Conservation (phyloP, 176 grass and related monocot genomes). For the Oryza glumipatula region DNA sequence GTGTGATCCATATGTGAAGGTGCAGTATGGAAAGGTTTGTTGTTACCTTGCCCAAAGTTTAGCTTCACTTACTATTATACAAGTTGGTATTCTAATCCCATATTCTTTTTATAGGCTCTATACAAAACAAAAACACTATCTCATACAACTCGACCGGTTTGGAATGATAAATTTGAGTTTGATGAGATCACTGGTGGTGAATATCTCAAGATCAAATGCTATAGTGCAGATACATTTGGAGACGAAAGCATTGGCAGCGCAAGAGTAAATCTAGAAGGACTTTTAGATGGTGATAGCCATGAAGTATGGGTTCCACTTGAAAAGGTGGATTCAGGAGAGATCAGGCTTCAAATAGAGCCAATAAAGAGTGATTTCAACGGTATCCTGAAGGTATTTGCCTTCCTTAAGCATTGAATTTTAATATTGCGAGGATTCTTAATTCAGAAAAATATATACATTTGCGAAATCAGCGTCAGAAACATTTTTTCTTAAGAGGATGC, state of each 20-base stretch:
- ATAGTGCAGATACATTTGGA: conserved; percentile 70
- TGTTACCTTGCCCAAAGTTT: conserved; percentile 32
- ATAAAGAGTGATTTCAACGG: conserved; percentile 56
- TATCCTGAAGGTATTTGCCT: conserved; percentile 43
- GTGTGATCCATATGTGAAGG: conserved; percentile 88
- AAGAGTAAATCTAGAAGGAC: conserved; percentile 82
- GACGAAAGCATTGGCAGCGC: conserved; percentile 91
- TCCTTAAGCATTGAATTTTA: conserved; percentile 1
- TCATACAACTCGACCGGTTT: conserved; percentile 63
- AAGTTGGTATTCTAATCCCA: conserved; percentile 25
- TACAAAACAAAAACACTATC: conserved; percentile 79
- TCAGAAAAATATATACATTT: too few species aligned
- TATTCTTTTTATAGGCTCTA: conserved; percentile 54
- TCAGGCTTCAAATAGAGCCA: conserved; percentile 75
- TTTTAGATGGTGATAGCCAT: conserved; percentile 62
- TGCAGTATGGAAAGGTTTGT: conserved; percentile 93
- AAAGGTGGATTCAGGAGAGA: conserved; percentile 78
- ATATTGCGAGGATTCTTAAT: background rate
- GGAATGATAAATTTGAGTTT: conserved; percentile 90
- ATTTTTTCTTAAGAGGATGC: conserved; percentile 5
- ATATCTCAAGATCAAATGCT: conserved; percentile 93
- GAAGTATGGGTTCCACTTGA: conserved; percentile 95
- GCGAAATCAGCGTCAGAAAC: background rate
- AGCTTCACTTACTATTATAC: conserved; percentile 22
- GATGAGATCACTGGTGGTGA: conserved; percentile 88